Base-by-base conservation (phyloP, 1,284 basidiomycete genomes). In the Ganoderma lucidum region DNA sequence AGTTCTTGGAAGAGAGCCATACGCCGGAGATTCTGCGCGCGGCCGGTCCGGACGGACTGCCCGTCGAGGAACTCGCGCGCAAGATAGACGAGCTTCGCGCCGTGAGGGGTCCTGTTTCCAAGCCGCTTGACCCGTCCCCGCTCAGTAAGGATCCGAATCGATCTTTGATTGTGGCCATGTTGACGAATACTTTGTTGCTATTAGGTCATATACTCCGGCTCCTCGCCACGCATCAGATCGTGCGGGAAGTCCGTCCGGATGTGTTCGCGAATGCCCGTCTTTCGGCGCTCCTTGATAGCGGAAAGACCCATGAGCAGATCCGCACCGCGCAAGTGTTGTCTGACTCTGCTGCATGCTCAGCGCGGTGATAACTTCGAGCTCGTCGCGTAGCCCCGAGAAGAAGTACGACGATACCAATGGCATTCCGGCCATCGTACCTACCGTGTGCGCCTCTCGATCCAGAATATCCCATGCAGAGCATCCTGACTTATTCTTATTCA, bases 351-450 rank as follows among this genome's bases (percentile, higher is more conserved):
- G 30, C 8, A n/a, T 59, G 23, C 35, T n/a, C 2, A 23, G 6
- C 9, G 10, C 17, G 10, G 12, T n/a, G 6, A 32, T 56, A 35
- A 35, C 35, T 35, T 35, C 1, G 55, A 56, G 10, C 10, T n/a
- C 19, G 19, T 42, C 61, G 8, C 8, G 56, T 64, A 90, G 87
- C 39, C 86, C 86, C 0, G 85, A 86, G 69, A 78, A 80, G 68
- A 92, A 92, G 76, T 92, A 92, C 71, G 82, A 84, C 39, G 86
- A 84, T 30, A 87, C 86, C 0, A 84, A 89, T 69, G 91, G 89
- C 2, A 82, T 87, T 14, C 83, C 90, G 5, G 92, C 92, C 0
- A 88, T 91, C 71, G 83, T 91, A 15, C 89, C 88, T 2, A 76
- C 91, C 51, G 87, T 84, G 91, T 92, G 66, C 53, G 87, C 79